Evolutionary conservation across 306 rosid genomes (phyloP), one percentile per base, ranked within the genome.

Genomic region (Vicia sativa): DNA sequence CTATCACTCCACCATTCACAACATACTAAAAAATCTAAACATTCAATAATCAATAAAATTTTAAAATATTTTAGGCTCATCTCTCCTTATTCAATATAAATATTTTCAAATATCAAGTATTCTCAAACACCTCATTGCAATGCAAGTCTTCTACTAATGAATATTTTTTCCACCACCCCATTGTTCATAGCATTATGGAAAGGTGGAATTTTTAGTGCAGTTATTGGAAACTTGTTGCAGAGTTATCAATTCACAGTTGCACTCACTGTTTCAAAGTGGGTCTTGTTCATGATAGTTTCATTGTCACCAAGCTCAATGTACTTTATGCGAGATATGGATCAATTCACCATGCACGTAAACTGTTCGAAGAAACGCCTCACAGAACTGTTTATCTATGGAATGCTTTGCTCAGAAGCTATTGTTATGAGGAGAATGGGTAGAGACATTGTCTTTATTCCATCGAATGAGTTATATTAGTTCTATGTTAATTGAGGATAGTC

Each of bases 351-450:
- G 67, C 67, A 61, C 67, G 39, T 61, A 61, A 61, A 2, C 50
- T 61, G 67, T 61, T 61, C 12, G 49, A 61, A 15, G 55, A 65
- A 43, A 65, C 70, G n/a, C 69, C 54, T 25, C 67, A 61, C 67
- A 87, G 46, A 77, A 76, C 82, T 41, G 83, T 78, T 14, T 77
- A 76, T 66, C 82, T 85, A 0, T 89, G 89, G 92, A 87, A 87
- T 68, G 90, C 90, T 41, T 52, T 83, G 23, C 87, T 89, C 7
- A 77, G 96, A 74, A 82, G 89, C 72, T 82, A 76, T 48, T 79
- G 55, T 58, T 60, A 38, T 12, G 79, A 77, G 52, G 86, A 31
- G 71, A 70, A 75, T 87, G 89, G 89, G 78, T 64, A 53, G 78
- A 75, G 70, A 79, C 90, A 0, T 52, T 91, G 39, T 11, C 42